Percentiles rank a stretch among this genome's conserved stretches.
Evolutionary conservation across 1,284 basidiomycete species (phyloP).

Genomic region (Amylostereum chailletii): DNA sequence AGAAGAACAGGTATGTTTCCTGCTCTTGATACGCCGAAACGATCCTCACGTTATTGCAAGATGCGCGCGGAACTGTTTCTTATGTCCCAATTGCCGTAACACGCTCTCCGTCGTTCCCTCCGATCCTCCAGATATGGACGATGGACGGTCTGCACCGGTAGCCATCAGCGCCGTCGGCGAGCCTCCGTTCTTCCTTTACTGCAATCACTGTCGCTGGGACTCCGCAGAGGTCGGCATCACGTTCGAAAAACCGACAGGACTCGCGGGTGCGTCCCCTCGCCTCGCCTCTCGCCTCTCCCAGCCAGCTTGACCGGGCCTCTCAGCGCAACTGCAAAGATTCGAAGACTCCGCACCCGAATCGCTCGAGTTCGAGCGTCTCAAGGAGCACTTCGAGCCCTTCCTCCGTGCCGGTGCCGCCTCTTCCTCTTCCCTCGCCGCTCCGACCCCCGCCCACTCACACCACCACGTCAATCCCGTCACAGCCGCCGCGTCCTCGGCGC

Average conservation of each 20-base stretch:
- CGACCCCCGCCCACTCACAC: slow-evolving; percentile 43
- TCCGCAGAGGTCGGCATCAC: slow-evolving; percentile 84
- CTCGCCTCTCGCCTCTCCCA: not conserved
- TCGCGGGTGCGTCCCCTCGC: slow-evolving; percentile 60
- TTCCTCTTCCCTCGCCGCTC: slow-evolving; percentile 35
- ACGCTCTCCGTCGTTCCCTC: slow-evolving; percentile 83
- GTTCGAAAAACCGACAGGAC: slow-evolving; percentile 93
- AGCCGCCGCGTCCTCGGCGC: slow-evolving; percentile 77
- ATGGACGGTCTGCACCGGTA: slow-evolving; percentile 37
- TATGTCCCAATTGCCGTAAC: slow-evolving; percentile 88
- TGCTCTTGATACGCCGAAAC: not conserved
- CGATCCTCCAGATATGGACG: slow-evolving; percentile 65
- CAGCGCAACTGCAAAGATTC: slow-evolving; percentile 83
- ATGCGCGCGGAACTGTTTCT: slow-evolving; percentile 96
- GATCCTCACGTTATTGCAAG: slow-evolving; percentile 29
- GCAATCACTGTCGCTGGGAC: slow-evolving; percentile 93
- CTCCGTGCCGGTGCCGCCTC: slow-evolving; percentile 74
- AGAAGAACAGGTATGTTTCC: slow-evolving; percentile 77
- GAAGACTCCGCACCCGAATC: slow-evolving; percentile 81
- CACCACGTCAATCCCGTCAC: slow-evolving; percentile 73
- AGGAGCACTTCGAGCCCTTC: slow-evolving; percentile 92
- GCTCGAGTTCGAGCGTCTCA: slow-evolving; percentile 84
- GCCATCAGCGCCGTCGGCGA: slow-evolving; percentile 58
- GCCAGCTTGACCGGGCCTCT: slow-evolving; percentile 3
- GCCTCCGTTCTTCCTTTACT: slow-evolving; percentile 86